Base-by-base conservation (phyloP, 805 yeast genomes). In the Ogataea kodamae region DNA sequence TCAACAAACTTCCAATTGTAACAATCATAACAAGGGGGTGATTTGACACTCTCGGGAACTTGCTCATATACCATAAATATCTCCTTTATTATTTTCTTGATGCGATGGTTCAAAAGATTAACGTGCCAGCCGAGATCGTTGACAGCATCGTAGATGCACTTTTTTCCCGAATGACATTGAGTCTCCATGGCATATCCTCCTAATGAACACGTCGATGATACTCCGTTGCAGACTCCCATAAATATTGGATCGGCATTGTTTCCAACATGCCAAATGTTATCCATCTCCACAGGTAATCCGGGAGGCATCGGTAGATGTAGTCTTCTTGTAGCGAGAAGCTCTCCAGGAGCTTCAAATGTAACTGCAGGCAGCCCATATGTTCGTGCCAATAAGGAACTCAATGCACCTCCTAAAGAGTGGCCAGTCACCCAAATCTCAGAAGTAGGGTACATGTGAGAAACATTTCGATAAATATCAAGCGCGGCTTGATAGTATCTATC, bases 161-260 rank as follows among this genome's bases (percentile, higher is more conserved):
- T 76, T 55, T 72, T 72, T 0, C 97, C 98, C 0, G 95, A 74
- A 57, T 92, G 98, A 55, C 98, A 92, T 28, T 80, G 81, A 0
- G 96, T 81, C 52, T 92, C 98, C 96, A 92, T 81, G 8, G 97
- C 98, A 58, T 87, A 92, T 0, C 98, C 98, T 1, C 85, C 96
- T 6, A 86, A 69, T 40, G 90, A 79, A 59, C 98, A 92, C 2
- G 89, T 61, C 0, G 94, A 81, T 4, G 90, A 77, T 1, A 92
- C 94, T 7, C 98, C 98, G 52, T 84, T 88, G 57, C 98, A 92
- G 6, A 87, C 89, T 0, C 98, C 98, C 90, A 89, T 82, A 52
- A 70, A 92, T 2, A 92, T 85, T 1, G 98, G 98, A 56, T 92
- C 98, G 0, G 96, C 97, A 2, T 92, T 92, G 56, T 92, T 90